Evolutionary conservation across 106 monocot species (phyloP).

Genomic region (Dendrobium chrysotoxum): DNA sequence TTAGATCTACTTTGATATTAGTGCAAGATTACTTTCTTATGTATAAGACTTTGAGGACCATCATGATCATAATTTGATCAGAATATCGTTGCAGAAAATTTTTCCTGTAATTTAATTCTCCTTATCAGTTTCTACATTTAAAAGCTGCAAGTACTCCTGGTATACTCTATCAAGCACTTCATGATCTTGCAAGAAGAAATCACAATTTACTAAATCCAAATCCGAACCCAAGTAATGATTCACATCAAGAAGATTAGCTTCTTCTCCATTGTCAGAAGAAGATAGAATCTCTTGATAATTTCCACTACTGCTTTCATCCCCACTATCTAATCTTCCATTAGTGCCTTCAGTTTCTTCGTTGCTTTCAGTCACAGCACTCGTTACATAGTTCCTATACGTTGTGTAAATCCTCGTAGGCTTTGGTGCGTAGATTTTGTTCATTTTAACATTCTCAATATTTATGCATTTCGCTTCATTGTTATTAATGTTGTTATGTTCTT

Average conservation of each 20-base stretch:
- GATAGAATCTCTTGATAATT: background rate
- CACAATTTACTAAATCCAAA: background rate
- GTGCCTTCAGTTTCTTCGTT: background rate
- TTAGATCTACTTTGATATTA: no score
- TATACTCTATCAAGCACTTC: conserved; percentile 17
- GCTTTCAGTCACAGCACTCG: background rate
- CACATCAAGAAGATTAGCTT: background rate
- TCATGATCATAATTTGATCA: no score
- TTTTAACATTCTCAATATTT: background rate
- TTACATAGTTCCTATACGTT: background rate
- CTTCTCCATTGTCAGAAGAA: no score
- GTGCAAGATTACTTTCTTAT: no score
- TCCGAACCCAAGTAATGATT: background rate
- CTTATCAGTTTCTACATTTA: background rate
- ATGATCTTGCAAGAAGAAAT: background rate
- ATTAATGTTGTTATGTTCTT: background rate
- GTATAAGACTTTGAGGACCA: no score
- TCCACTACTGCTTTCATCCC: background rate
- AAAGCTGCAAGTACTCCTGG: conserved; percentile 19
- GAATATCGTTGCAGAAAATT: no score
- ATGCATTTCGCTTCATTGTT: background rate
- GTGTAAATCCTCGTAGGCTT: conserved; percentile 11
- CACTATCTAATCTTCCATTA: background rate
- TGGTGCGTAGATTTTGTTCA: conserved; percentile 17
- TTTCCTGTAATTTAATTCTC: no score